A percentile compares a stretch with the other conserved stretches of the same genome.
Evolutionary conservation across 2,329 filamentous ascomycete genomes (phyloP).

Genomic region (Arthrobotrys sinensis): DNA sequence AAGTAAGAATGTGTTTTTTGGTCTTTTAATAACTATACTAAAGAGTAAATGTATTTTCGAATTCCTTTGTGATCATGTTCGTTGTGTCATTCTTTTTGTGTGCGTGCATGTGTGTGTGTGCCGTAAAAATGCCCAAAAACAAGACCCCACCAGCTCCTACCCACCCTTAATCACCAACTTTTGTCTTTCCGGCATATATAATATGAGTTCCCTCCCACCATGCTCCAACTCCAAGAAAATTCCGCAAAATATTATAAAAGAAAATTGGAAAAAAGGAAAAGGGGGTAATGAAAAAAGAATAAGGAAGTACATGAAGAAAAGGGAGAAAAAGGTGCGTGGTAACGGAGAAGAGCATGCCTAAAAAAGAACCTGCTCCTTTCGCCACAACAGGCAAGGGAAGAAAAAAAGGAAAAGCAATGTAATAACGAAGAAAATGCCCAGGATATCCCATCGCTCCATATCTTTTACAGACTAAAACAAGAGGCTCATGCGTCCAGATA

Average conservation of each 20-base stretch:
- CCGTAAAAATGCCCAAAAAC: slow-evolving; percentile 41
- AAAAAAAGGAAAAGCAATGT: slow-evolving; percentile 22
- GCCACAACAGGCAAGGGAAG: slow-evolving; percentile 23
- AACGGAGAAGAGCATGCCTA: slow-evolving; percentile 15
- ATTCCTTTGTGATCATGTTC: slow-evolving; percentile 27
- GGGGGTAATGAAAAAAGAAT: neutral
- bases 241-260: slow-evolving; percentile 24
- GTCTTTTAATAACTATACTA: slow-evolving; percentile 19
- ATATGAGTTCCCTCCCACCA: slow-evolving; percentile 61
- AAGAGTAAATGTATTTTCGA: slow-evolving; percentile 8
- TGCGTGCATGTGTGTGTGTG: slow-evolving; percentile 28
- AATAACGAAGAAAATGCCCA: slow-evolving; percentile 51
- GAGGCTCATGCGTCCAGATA: slow-evolving; percentile 56
- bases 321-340: slow-evolving; percentile 4
- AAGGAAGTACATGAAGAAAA: slow-evolving; percentile 35
- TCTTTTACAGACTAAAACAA: slow-evolving; percentile 60
- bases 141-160: slow-evolving; percentile 44
- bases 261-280: slow-evolving; percentile 24
- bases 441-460: slow-evolving; percentile 61
- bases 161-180: slow-evolving; percentile 59
- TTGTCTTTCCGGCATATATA: slow-evolving; percentile 61
- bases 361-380: slow-evolving; percentile 28
- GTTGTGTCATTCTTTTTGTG: slow-evolving; percentile 30
- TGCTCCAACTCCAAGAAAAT: slow-evolving; percentile 61
- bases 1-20: slow-evolving; percentile 24